A percentile compares a stretch with the other conserved stretches of the same genome.
phyloP scores from a whole-genome alignment of 306 rosid species.

The Lagenaria siceraria region DNA sequence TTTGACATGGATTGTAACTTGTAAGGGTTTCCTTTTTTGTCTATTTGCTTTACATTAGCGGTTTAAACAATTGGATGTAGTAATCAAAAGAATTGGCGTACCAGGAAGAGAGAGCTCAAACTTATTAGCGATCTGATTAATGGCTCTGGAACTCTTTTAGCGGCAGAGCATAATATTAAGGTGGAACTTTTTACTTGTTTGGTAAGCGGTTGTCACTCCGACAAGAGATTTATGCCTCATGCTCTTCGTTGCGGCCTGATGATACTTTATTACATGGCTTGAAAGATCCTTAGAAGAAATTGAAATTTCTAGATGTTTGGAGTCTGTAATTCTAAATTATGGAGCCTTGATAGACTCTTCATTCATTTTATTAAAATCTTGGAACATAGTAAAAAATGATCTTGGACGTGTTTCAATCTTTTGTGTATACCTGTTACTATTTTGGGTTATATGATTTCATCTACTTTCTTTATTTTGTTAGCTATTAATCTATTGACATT shows the following conservation, averaged over 20 bases:
- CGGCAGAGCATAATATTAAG: neutral
- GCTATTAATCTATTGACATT: neutral
- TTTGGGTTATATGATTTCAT: neutral
- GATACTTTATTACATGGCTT: neutral
- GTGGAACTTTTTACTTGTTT: neutral
- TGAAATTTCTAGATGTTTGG: neutral
- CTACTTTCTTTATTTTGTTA: neutral
- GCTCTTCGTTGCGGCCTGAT: neutral
- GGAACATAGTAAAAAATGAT: neutral
- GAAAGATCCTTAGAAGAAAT: neutral
- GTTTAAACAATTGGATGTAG: neutral
- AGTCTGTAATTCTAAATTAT: neutral
- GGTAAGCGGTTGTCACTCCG: neutral
- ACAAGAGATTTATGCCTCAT: neutral
- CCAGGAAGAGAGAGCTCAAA: neutral
- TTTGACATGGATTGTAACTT: neutral
- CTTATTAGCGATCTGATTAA: neutral
- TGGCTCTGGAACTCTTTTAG: neutral
- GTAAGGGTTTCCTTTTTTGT: neutral
- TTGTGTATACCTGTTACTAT: neutral
- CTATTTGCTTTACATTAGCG: neutral
- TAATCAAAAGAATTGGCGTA: neutral
- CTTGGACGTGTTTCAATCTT: neutral
- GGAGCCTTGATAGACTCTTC: neutral
- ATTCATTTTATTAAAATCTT: neutral